Base-by-base conservation (phyloP, 208 protist species). In the Crithidia bombi region DNA sequence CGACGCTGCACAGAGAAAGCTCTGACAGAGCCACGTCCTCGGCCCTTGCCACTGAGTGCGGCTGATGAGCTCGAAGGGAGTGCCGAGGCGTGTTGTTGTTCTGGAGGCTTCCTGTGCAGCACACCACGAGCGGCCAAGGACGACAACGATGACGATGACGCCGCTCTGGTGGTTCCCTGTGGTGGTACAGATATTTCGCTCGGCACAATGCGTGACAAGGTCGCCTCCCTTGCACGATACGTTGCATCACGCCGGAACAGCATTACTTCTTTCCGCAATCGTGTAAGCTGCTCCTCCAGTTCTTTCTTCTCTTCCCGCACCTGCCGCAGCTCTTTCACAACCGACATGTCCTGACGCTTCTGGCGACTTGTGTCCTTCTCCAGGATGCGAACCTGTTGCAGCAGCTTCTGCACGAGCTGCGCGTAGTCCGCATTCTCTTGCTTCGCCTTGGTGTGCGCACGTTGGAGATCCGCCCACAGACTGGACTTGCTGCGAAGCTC, bases 341-440 rank as follows among this genome's bases (percentile, higher is more conserved):
- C 67, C n/a, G 56, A 12, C 25, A 56, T 51, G 38, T 66, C 62
- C 59, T 73, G 74, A 32, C 75, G 57, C 38, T 52, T 74, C 61
- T 79, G 69, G 15, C 75, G 66, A 15, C 57, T 26, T 3, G 75
- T 63, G 54, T 73, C 71, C 44, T 67, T 67, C 58, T 90, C 82
- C 17, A 91, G 66, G 26, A 57, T 51, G 30, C 73, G 69, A 17
- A 87, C 61, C 57, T 81, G 76, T 59, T 75, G 69, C 41, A 78
- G 50, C 10, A 91, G 74, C 57, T 63, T 73, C 69, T 82, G 70
- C 28, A 87, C 78, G 11, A 83, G 61, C 33, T 74, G 78, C 26
- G 76, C 55, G 49, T 83, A 87, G 15, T 87, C 76, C 7, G 41
- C 69, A 36, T 85, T 82, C 52, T 87, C 79, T 32, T 72, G 39